Base-by-base conservation (phyloP, 768 basidiomycete genomes). In the Rhizopogon rudus region DNA sequence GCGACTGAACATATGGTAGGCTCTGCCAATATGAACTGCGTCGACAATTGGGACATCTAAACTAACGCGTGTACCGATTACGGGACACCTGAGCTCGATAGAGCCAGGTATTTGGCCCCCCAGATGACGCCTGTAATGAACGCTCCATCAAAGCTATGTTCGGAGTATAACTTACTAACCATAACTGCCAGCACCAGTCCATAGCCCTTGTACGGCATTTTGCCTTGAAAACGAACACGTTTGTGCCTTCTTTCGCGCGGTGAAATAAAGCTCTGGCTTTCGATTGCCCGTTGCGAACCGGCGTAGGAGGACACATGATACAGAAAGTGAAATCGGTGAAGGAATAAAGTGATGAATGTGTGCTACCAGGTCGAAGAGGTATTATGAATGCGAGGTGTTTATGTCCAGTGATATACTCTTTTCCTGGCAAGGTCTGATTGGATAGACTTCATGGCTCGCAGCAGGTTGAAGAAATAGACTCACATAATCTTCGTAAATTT, bases 101-200 rank as follows among this genome's bases (percentile, higher is more conserved):
- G 73, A 73, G 2, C 73, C 63, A 1, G 95, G 92, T 8, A 97
- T 70, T 55, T 78, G 66, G 3, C 91, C 89, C 2, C 87, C 92
- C 31, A 92, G 75, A 51, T 81, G 77, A 48, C 79, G 80, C 88
- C 91, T 93, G 55, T 8, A 33, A 25, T 54, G 22, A 41, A 42
- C 6, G 20, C 35, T 29, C 37, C 40, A 58, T 61, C 20, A 51
- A n/a, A 39, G 31, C 51, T 17, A 29, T 28, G 40, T 41, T 31
- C 6, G 40, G 40, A 43, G 37, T 29, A 43, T 25, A 12, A 29
- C 17, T 33, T 2, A 53, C 71, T 53, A 60, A 86, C 93, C 91
- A 93, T 44, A 97, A 73, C 51, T 82, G 79, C 94, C 93, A 97
- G 44, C 84, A 76, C 95, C 95, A 98, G 67, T 97, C 93, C 40